Evolutionary conservation across 257 asterid genomes (phyloP).

Genomic region (Rauvolfia tetraphylla): DNA sequence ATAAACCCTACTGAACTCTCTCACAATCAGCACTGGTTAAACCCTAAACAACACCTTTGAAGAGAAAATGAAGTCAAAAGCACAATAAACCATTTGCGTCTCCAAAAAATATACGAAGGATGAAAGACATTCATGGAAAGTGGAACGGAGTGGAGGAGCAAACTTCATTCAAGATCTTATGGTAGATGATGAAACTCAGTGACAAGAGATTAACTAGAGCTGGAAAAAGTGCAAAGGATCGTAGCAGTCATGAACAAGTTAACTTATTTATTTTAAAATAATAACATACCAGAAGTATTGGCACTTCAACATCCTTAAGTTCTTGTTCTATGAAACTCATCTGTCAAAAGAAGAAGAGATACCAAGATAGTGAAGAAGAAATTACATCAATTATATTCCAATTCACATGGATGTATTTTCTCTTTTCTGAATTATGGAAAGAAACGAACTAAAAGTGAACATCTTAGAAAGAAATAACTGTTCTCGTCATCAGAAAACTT

Average conservation of each 20-base stretch:
- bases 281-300: constrained; percentile 61
- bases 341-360: constrained; percentile 35
- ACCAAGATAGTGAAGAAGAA: background rate
- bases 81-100: background rate
- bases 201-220: background rate
- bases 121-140: background rate
- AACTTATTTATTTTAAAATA: background rate
- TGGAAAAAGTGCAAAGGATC: background rate
- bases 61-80: background rate
- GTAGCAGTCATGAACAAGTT: background rate
- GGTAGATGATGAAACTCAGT: no score
- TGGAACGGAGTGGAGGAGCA: background rate
- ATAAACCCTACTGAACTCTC: background rate
- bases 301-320: constrained; percentile 48
- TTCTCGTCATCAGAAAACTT: background rate
- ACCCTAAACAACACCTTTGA: background rate
- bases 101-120: background rate
- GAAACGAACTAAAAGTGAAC: background rate
- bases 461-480: background rate
- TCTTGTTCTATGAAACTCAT: constrained; percentile 68
- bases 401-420: background rate
- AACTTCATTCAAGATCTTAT: background rate
- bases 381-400: background rate
- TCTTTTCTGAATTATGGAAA: background rate
- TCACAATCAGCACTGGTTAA: background rate